A percentile compares a stretch with the other conserved stretches of the same genome.
Evolutionary conservation across 2,329 filamentous ascomycete genomes (phyloP).

Genomic region (Fusarium nanum): DNA sequence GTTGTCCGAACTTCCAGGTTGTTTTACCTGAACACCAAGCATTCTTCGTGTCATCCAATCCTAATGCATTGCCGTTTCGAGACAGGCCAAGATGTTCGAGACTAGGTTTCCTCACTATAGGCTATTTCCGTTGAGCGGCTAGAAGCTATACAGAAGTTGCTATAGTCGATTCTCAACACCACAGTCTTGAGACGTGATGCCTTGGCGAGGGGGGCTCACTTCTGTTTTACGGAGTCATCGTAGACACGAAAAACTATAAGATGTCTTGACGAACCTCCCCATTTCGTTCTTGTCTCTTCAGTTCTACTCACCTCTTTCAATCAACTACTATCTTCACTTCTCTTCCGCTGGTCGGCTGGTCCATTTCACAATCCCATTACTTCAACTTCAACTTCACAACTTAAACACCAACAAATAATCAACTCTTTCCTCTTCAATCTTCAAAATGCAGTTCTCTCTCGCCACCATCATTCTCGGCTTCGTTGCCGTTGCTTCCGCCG

Average conservation of each 20-base stretch:
- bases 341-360: conserved; percentile 26
- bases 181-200: not conserved
- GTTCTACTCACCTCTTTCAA: conserved; percentile 11
- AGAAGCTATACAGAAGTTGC: not conserved
- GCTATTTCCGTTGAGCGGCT: not conserved
- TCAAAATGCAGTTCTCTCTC: conserved; percentile 22
- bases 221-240: conserved; percentile 1
- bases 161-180: conserved; percentile 4
- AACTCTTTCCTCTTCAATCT: not conserved
- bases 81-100: not conserved
- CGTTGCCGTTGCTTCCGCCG: conserved; percentile 12
- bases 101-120: not conserved
- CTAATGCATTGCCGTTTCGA: not conserved
- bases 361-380: not conserved
- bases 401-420: not conserved
- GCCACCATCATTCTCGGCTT: conserved; percentile 21
- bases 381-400: not conserved
- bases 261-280: not conserved
- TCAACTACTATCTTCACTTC: conserved; percentile 13
- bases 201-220: conserved; percentile 2
- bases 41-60: not conserved
- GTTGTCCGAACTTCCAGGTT: not conserved
- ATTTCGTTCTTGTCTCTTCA: conserved; percentile 11
- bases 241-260: conserved; percentile 13
- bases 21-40: conserved; percentile 2